Evolutionary conservation across 2,329 filamentous ascomycete species (phyloP).

Genomic region (Curvularia lunata): DNA sequence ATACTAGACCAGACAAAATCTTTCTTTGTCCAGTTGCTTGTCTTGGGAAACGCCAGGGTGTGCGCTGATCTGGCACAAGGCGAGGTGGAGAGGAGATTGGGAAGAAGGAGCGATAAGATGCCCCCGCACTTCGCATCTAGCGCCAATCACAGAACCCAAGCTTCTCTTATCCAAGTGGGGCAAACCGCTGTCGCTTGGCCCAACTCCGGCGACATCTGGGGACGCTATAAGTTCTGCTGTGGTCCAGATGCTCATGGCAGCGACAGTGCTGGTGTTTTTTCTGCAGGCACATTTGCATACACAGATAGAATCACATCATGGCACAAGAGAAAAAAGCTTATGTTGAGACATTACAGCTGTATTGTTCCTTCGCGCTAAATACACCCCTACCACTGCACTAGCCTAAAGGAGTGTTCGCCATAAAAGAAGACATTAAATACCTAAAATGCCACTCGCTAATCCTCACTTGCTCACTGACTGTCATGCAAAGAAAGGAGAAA

Average conservation of each 20-base stretch:
- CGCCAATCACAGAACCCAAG: constrained; percentile 17
- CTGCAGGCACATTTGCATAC: background rate
- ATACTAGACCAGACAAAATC: constrained; percentile 3
- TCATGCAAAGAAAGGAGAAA: background rate
- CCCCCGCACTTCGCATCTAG: constrained; percentile 17
- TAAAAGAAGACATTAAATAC: background rate
- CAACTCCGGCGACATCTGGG: background rate
- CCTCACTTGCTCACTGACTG: background rate
- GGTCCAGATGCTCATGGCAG: background rate
- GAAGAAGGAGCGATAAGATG: constrained; percentile 17
- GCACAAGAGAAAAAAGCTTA: background rate
- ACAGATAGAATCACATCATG: background rate
- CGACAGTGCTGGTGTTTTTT: background rate
- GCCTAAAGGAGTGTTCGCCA: background rate
- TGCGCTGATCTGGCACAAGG: background rate
- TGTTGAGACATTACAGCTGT: too few species aligned
- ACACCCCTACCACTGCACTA: background rate
- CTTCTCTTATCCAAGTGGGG: constrained; percentile 9
- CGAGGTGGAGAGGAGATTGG: constrained; percentile 2
- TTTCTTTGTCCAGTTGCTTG: constrained; percentile 1
- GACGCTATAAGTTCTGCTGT: background rate
- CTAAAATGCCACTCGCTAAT: background rate
- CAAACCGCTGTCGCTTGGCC: constrained; percentile 3
- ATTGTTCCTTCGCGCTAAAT: background rate
- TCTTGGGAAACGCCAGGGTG: constrained; percentile 1